Base-by-base conservation (phyloP, 1,284 basidiomycete species). In the Testicularia cyperi region DNA sequence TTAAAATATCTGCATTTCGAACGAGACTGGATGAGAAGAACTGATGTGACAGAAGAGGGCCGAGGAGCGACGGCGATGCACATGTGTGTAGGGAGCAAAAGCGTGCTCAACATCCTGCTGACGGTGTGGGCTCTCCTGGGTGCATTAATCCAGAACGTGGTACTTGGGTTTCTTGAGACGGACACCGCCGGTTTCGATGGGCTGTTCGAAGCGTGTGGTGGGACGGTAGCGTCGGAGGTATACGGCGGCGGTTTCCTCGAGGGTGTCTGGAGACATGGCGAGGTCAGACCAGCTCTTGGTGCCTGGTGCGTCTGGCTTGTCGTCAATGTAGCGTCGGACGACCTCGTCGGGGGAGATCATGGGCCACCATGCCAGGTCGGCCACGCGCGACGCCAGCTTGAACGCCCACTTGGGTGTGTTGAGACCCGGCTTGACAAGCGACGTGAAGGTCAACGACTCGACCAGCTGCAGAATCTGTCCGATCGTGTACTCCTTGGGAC, bases 261-360 rank as follows among this genome's bases (percentile, higher is more conserved):
- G 83, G 69, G 86, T 85, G 61, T 88, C 85, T 25, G 94, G 92
- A 35, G 82, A 81, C 44, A 83, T 82, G 41, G 77, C 77, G 32
- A 83, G 71, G 43, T 83, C 81, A 5, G 78, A 78, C 70, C 79
- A 83, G 47, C 77, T 75, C 76, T 81, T 80, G 44, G 47, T 87
- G 79, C 45, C 68, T 13, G 61, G 54, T 31, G 54, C 62, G 38
- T 64, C 55, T 23, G 70, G 52, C 48, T 40, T 65, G 78, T 97
- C 94, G 79, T 92, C 83, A 62, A 97, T 85, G 79, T 84, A 95
- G 61, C 90, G 84, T 70, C 94, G 82, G 69, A 84, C 83, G 21
- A 98, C 86, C 79, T 97, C 92, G 78, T 98, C 94, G 1, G 90
- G 88, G 74, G 83, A 86, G 53, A 96, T 81, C 47, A 88, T 84